Base-by-base conservation (phyloP, 75 land plant genomes). In the Larix kaempferi region DNA sequence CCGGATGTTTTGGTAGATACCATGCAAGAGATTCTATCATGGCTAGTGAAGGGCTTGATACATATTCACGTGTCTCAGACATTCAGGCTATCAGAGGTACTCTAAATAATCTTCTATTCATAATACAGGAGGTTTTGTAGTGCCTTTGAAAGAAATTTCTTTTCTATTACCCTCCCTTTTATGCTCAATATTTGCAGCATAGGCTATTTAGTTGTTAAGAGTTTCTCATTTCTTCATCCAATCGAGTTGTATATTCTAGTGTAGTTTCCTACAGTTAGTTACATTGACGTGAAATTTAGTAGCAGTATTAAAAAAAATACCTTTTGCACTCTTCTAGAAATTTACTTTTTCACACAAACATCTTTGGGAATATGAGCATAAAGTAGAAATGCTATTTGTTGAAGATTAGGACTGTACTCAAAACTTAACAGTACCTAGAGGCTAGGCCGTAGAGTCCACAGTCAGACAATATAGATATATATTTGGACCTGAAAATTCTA, bases 31-130 rank as follows among this genome's bases (percentile, higher is more conserved):
- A 79, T 96, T 63, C 85, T 96, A 8, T 76, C 84, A 35, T 91
- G 91, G 99, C 52, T 89, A 22, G 81, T 87, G 56, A 88, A 75
- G 54, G 98, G 99, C 63, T 82, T 84, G 78, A 85, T 96, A 39
- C 74, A 58, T 8, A 77, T 94, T 37, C 71, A 92, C 52, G 81
- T 94, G 56, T 96, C 97, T 69, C 95, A 94, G 78, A 74, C 78
- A 49, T 92, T 83, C 80, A 77, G 82, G 49, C 71, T 92, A 4
- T 80, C 88, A 61, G 83, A 96, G 95, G 99, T 96, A 23, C 77
- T 85, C 15, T 75, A 29, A 65, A 57, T 17, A 73, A 35, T 23
- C 17, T 74, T 67, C 37, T 37, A n/a, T 10, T 22, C 17, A 19
- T 67, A 39, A 67, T 67, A 12, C 8, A 44, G 6, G 49, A 6